Conservation (phyloP, 192 early-diverging fungal species). For the Linnemannia zychae region DNA sequence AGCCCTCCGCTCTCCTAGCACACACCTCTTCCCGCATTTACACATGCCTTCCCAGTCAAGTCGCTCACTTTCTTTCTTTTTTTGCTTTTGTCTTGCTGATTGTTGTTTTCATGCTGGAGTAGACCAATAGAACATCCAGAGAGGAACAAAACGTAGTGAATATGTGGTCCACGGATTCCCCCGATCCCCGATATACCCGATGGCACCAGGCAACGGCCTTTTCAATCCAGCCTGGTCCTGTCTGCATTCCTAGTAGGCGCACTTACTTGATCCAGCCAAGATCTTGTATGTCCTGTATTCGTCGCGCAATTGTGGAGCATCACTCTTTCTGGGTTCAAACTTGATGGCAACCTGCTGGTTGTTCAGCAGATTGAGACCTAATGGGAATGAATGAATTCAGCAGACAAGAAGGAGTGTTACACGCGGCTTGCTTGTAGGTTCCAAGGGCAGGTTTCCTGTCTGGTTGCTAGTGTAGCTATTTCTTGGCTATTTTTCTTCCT, state of each 20-base stretch:
- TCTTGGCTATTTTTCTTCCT: neutral
- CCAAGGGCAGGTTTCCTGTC: neutral
- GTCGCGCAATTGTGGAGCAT: slow-evolving; percentile 96
- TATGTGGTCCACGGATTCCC: neutral
- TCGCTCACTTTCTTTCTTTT: neutral
- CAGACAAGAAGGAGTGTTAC: neutral
- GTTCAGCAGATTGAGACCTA: slow-evolving; percentile 90
- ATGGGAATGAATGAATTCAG: slow-evolving; percentile 7
- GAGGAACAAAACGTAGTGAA: neutral
- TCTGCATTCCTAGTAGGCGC: slow-evolving; percentile 6
- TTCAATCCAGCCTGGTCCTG: slow-evolving; percentile 17
- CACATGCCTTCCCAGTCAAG: neutral
- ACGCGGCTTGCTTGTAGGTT: neutral
- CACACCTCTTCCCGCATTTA: neutral
- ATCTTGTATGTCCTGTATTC: slow-evolving; percentile 98
- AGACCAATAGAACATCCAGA: neutral
- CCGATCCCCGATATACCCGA: neutral
- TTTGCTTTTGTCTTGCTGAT: neutral
- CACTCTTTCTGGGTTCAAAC: slow-evolving; percentile 96
- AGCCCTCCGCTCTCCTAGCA: neutral
- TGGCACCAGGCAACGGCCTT: neutral
- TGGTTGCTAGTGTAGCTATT: too few relatives aligned
- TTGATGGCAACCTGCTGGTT: slow-evolving; percentile 97
- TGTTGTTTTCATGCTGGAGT: neutral
- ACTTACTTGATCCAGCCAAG: slow-evolving; percentile 75